Evolutionary conservation across 2,329 filamentous ascomycete species (phyloP), one percentile per base, ranked within the genome.

Genomic region (Alternaria sp.): DNA sequence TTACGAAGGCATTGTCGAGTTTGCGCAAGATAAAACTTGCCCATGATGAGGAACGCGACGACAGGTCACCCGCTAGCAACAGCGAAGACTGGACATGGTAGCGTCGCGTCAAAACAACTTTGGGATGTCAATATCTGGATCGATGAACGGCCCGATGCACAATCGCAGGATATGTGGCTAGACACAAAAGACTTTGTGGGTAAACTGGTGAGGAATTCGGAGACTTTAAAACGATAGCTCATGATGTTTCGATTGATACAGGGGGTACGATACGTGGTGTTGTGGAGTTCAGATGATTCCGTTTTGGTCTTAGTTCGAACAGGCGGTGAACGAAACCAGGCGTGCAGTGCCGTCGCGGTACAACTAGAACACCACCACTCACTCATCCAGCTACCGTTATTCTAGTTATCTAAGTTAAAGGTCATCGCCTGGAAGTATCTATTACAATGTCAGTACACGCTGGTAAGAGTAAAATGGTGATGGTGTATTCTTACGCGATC

Each of bases 341-440:
- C 20, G 21, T 23, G 20, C 18, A 23, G 44, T 21, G 21, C 23
- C 44, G 14, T 26, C 44, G 44, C 7, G 20, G 11, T 21, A 23
- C 44, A 46, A 46, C 44, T 5, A 23, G 18, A 23, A 46, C 41
- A 12, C 9, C 15, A 18, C 15, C 26, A 26, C 23, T 18, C 23
- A 26, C 11, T 6, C 18, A 44, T 20, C 11, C 4, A 21, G 10
- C 18, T 47, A 26, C 23, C 23, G 14, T 44, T 28, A 23, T 33
- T 50, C 6, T 45, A 26, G n/a, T 14, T 41, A 12, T 18, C 49
- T 9, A 53, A 21, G 28, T 15, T 44, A 14, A 55, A 18, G 2
- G 26, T 12, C 58, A 60, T 60, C 4, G 30, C 21, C 15, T 60
- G 58, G 11, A 60, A 55, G n/a, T 60, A 55, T n/a, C 58, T 60